These are phyloP conservation scores for Phytophthora syringae DNA, from an alignment of 352 stramenopile genomes.

Conservation along the genomic window DNA sequence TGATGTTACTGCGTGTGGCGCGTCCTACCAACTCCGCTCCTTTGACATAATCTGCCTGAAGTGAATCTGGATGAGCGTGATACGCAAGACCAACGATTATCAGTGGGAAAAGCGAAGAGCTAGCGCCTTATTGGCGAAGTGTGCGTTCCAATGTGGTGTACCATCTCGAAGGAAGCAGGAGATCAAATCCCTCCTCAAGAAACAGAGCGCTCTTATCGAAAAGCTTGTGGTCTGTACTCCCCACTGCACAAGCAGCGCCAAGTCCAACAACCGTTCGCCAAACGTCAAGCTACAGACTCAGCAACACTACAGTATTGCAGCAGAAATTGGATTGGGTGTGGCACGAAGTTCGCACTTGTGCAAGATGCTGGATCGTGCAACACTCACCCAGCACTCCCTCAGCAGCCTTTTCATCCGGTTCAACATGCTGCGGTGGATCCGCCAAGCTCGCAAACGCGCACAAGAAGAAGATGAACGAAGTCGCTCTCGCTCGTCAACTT, in stretches of 20 bases:
- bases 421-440: slow-evolving; percentile 67
- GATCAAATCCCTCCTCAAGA: slow-evolving; percentile 63
- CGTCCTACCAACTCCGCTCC: slow-evolving; percentile 61
- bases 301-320: slow-evolving; percentile 23
- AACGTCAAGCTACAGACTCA: slow-evolving; percentile 29
- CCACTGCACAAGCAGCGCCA: slow-evolving; percentile 18
- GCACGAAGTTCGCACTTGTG: slow-evolving; percentile 65
- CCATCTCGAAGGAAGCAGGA: slow-evolving; percentile 63
- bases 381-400: slow-evolving; percentile 76
- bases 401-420: slow-evolving; percentile 67
- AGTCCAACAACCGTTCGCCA: slow-evolving; percentile 18
- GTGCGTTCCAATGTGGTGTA: slow-evolving; percentile 52
- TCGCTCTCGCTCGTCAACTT: slow-evolving; percentile 3
- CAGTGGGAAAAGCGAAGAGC: slow-evolving; percentile 60
- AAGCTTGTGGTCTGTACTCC: slow-evolving; percentile 44
- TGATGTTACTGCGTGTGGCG: slow-evolving; percentile 65
- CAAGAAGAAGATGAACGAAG: slow-evolving; percentile 39
- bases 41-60: slow-evolving; percentile 62
- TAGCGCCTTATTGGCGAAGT: slow-evolving; percentile 65
- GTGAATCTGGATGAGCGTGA: slow-evolving; percentile 59
- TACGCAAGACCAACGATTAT: slow-evolving; percentile 51
- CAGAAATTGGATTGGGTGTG: slow-evolving; percentile 46
- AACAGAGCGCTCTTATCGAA: slow-evolving; percentile 65
- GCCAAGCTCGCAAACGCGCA: slow-evolving; percentile 46
- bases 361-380: slow-evolving; percentile 70